Conservation (phyloP, 495 filamentous ascomycete genomes). For the Durotheca rogersii region DNA sequence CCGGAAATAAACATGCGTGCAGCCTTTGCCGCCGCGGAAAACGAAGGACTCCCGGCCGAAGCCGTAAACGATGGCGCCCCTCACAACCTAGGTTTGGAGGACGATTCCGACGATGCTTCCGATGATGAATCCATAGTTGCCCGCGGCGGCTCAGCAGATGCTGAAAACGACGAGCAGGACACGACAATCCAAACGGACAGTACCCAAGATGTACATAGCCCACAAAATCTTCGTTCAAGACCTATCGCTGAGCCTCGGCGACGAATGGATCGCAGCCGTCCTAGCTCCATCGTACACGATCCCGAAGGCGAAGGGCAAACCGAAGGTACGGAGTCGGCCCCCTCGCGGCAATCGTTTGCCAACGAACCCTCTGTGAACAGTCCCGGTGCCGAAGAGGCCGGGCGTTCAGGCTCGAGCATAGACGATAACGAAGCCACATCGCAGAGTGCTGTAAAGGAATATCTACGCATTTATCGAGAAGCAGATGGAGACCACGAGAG, state of each 20-base stretch:
- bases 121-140: conserved; percentile 11
- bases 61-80: conserved; percentile 24
- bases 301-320: not conserved
- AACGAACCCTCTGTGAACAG: conserved; percentile 1
- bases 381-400: not conserved
- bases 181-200: conserved; percentile 3
- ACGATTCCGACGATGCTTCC: conserved; percentile 21
- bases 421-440: conserved; percentile 9
- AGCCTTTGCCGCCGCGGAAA: conserved; percentile 54
- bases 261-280: conserved; percentile 2
- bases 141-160: not conserved
- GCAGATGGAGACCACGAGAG: conserved; percentile 59
- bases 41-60: conserved; percentile 43
- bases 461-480: conserved; percentile 53
- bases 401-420: not conserved
- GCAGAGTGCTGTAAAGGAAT: conserved; percentile 43
- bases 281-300: not conserved
- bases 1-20: conserved; percentile 68
- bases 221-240: conserved; percentile 20
- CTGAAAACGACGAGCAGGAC: conserved; percentile 11
- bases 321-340: not conserved
- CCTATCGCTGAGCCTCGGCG: conserved; percentile 27
- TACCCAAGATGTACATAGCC: conserved; percentile 7
- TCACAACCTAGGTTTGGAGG: conserved; percentile 8
- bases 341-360: not conserved